Evolutionary conservation across 306 rosid genomes (phyloP), one percentile per base, ranked within the genome.

Genomic region (Corylus avellana): DNA sequence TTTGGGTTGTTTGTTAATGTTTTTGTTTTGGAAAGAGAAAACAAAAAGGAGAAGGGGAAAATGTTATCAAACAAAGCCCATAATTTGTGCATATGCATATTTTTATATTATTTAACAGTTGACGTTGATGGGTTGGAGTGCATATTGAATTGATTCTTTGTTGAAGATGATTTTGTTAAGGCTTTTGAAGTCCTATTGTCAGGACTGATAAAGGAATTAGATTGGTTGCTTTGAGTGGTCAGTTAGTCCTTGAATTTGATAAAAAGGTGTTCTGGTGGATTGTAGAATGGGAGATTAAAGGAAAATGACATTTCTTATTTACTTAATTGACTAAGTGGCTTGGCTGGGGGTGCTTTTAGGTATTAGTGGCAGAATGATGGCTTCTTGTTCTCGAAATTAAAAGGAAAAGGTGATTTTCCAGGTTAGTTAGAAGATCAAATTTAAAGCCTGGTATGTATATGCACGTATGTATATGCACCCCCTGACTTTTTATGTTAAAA

Each of bases 341-440:
- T 47, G 20, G 75, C 74, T 25, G 54, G 29, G 74, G 54, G 27
- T n/a, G 74, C 51, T 48, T 66, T 66, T 42, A 20, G 18, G 17
- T 42, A 8, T 14, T 4, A 48, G 35, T 20, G 35, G 18, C 32
- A 70, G 8, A 44, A 70, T 46, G 54, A 70, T 20, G 47, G 59
- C 39, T 44, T 32, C 32, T 61, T 59, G 56, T 47, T 56, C 4
- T 57, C n/a, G 8, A 32, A n/a, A 57, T 8, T 25, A 12, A 74
- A 42, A 57, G 58, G 47, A 49, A 16, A 70, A 4, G 7, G 3
- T 35, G 57, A 44, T 17, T 35, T 11, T 70, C 42, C 57, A 8
- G 68, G 56, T 53, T 46, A 32, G 48, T 78, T n/a, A 79, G 66
- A 22, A 16, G 62, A 8, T 64, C 70, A 64, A 64, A 35, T 17